Evolutionary conservation across 2,329 filamentous ascomycete species (phyloP), one percentile per base, ranked within the genome.

Genomic region (Apiospora phragmitis): DNA sequence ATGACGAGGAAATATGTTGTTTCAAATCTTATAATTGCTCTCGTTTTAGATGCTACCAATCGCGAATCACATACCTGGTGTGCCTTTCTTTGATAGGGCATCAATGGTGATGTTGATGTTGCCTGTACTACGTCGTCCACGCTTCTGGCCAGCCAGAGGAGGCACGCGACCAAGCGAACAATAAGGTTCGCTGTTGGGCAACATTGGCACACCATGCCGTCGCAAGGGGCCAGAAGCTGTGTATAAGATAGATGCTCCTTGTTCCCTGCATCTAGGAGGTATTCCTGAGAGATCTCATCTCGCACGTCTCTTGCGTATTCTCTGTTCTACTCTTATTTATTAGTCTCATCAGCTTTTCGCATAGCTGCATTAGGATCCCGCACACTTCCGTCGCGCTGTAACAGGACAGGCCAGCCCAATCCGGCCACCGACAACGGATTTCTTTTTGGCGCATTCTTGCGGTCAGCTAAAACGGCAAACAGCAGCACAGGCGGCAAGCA

Each of bases 401-500:
- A 24, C 35, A 26, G 18, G 14, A 45, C n/a, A 43, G 24, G 11
- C 26, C 65, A 67, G 65, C 68, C 68, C 29, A 65, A 51, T 69
- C 65, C 41, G 68, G 65, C 66, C 55, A 71, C 68, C 68, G 70
- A 71, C 68, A 43, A 70, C 69, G 45, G 45, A n/a, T 55, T 68
- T 67, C 59, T 42, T 45, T 59, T 65, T 47, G 47, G 55, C 67
- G 66, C 66, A 24, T 45, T 59, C 38, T 66, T 43, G 47, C 70
- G 70, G 70, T 71, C 70, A 69, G 43, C 70, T 29, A 38, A 55
- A 71, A 69, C 51, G 67, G 67, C 67, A 71, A 71, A 51, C 41
- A 41, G 67, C 43, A 32, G 4, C 66, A 45, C 45, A 38, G 45
- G n/a, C 62, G 51, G 51, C 47, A 49, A 26, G n/a, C n/a, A 24